Percentiles rank a stretch among this genome's conserved stretches.
Evolutionary conservation across 2,329 filamentous ascomycete species (phyloP).

Genomic region (Simplicillium sp.): DNA sequence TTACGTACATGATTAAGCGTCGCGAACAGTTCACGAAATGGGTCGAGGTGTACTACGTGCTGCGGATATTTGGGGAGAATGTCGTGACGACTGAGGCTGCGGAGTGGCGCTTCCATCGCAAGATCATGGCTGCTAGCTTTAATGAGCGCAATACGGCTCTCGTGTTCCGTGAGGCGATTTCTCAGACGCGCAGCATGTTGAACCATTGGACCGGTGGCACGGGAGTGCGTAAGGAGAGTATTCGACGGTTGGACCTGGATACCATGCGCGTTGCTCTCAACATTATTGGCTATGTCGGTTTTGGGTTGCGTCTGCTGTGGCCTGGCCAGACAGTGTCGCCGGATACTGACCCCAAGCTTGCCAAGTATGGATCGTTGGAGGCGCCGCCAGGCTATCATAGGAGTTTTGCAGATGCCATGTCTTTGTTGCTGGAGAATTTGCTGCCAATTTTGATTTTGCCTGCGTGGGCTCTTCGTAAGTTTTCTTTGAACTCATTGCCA

Average conservation of each 20-base stretch:
- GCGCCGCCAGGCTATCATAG: conserved; percentile 46
- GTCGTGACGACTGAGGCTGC: conserved; percentile 61
- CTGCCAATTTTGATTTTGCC: conserved; percentile 53
- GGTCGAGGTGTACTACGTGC: conserved; percentile 22
- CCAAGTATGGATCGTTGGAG: conserved; percentile 37
- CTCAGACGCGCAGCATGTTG: conserved; percentile 54
- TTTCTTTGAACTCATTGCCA: no score
- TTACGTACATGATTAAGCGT: conserved; percentile 54
- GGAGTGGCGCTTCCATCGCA: conserved; percentile 64
- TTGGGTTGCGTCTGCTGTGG: conserved; percentile 53
- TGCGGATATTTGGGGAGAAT: conserved; percentile 54
- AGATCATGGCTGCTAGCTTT: conserved; percentile 61
- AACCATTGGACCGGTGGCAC: conserved; percentile 39
- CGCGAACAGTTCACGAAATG: conserved; percentile 58
- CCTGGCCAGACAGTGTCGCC: conserved; percentile 47
- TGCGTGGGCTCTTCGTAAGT: conserved; percentile 41
- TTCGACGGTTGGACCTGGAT: conserved; percentile 46
- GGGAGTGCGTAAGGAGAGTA: conserved; percentile 13
- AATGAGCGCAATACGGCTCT: conserved; percentile 66
- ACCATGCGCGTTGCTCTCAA: conserved; percentile 53
- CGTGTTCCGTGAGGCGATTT: conserved; percentile 53
- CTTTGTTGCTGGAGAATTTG: conserved; percentile 52
- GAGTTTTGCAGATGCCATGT: conserved; percentile 56
- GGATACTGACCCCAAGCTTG: conserved; percentile 31
- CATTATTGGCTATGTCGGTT: conserved; percentile 59